phyloP scores from a whole-genome alignment of 805 yeast genomes.

The Yarrowia sp. region DNA sequence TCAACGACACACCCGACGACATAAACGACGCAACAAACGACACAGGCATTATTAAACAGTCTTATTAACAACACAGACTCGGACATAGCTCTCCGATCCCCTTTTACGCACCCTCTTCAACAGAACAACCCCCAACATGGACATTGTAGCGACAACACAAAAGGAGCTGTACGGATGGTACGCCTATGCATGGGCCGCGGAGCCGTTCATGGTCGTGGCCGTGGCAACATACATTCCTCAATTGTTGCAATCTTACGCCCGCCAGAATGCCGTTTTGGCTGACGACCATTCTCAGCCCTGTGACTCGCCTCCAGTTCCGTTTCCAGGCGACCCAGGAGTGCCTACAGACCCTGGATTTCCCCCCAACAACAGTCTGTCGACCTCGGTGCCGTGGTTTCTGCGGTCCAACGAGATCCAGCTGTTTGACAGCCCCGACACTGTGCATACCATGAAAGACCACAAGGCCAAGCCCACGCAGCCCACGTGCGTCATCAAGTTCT shows the following conservation, averaged over 20 bases:
- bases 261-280: slow-evolving; percentile 63
- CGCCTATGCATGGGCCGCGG: slow-evolving; percentile 68
- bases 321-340: slow-evolving; percentile 37
- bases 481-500: slow-evolving; percentile 50
- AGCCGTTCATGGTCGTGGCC: slow-evolving; percentile 75
- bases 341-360: background rate
- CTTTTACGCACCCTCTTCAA: background rate
- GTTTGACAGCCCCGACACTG: background rate
- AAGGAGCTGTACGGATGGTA: slow-evolving; percentile 61
- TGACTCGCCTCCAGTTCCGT: slow-evolving; percentile 34
- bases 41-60: too few species aligned
- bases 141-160: background rate
- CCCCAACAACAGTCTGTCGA: slow-evolving; percentile 18
- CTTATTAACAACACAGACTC: background rate
- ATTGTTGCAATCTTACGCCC: slow-evolving; percentile 65
- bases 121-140: background rate
- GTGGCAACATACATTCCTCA: slow-evolving; percentile 76
- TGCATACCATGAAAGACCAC: slow-evolving; percentile 28
- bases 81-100: background rate
- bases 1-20: background rate
- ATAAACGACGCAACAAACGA: too few species aligned
- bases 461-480: slow-evolving; percentile 17
- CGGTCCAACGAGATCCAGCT: background rate
- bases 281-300: slow-evolving; percentile 61
- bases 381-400: slow-evolving; percentile 21